These are phyloP conservation scores for Pichia cactophila DNA, from an alignment of 1,139 yeast genomes.

Conservation along the genomic window DNA sequence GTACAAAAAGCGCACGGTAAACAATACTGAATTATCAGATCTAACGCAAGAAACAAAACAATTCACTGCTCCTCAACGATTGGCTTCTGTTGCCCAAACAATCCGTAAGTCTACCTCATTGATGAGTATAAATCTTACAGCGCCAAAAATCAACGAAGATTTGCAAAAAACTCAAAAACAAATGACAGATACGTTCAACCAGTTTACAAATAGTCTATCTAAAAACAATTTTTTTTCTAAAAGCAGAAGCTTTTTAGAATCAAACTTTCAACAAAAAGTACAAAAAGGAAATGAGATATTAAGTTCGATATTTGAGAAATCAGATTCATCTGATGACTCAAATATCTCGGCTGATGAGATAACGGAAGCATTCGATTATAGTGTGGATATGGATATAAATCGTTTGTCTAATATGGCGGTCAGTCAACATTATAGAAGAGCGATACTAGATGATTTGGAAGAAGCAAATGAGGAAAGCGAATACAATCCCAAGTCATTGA, in stretches of 20 bases:
- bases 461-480: constrained; percentile 6
- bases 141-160: constrained; percentile 7
- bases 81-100: constrained; percentile 1
- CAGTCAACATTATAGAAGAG: constrained; percentile 6
- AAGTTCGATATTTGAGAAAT: constrained; percentile 12
- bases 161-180: constrained; percentile 13
- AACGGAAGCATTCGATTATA: constrained; percentile 12
- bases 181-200: constrained; percentile 17
- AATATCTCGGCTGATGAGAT: constrained; percentile 7
- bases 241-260: constrained; percentile 21
- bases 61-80: not conserved
- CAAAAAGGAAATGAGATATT: constrained; percentile 12
- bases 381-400: constrained; percentile 16
- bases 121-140: constrained; percentile 8
- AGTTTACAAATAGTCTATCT: constrained; percentile 19
- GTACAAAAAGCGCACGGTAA: constrained; percentile 17
- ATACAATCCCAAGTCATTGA: not conserved
- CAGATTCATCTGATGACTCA: not conserved
- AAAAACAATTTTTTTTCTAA: constrained; percentile 19
- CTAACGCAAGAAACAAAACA: not conserved
- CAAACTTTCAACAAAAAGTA: constrained; percentile 18
- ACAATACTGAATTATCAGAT: not conserved
- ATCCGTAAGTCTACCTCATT: constrained; percentile 15
- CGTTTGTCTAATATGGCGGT: constrained; percentile 10
- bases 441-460: constrained; percentile 10